phyloP scores from a whole-genome alignment of 176 grass and related monocot species.

The Eragrostis nindensis region DNA sequence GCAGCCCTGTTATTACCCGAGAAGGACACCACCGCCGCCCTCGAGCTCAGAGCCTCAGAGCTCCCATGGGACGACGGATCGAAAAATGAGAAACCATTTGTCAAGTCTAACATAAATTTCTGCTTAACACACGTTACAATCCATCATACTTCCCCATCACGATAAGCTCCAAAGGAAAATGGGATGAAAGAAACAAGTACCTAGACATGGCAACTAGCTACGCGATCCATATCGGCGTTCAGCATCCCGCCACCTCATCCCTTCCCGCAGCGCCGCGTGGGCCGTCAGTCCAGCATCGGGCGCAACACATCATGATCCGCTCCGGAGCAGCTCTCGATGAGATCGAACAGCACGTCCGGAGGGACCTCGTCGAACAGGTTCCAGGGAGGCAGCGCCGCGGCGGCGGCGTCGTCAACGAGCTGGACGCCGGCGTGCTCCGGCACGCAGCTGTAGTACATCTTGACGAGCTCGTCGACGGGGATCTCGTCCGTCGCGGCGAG shows the following conservation, averaged over 20 bases:
- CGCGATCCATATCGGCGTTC: background rate
- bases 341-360: constrained; percentile 42
- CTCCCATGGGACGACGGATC: too few species aligned
- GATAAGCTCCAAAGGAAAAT: background rate
- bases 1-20: too few species aligned
- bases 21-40: too few species aligned
- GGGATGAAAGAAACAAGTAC: background rate
- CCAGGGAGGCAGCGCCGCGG: background rate
- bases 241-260: background rate
- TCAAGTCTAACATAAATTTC: background rate
- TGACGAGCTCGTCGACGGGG: constrained; percentile 45
- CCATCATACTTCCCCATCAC: too few species aligned
- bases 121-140: background rate
- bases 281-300: constrained; percentile 3
- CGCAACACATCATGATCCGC: background rate
- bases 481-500: background rate
- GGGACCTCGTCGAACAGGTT: constrained; percentile 27
- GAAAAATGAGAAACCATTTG: too few species aligned
- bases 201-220: background rate
- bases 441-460: constrained; percentile 33
- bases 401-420: background rate
- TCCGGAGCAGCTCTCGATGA: constrained; percentile 35
- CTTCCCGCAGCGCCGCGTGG: constrained; percentile 7
- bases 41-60: too few species aligned
- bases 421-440: background rate